Evolutionary conservation across 805 yeast species (phyloP).

Genomic region (Lachancea thermotolerans): DNA sequence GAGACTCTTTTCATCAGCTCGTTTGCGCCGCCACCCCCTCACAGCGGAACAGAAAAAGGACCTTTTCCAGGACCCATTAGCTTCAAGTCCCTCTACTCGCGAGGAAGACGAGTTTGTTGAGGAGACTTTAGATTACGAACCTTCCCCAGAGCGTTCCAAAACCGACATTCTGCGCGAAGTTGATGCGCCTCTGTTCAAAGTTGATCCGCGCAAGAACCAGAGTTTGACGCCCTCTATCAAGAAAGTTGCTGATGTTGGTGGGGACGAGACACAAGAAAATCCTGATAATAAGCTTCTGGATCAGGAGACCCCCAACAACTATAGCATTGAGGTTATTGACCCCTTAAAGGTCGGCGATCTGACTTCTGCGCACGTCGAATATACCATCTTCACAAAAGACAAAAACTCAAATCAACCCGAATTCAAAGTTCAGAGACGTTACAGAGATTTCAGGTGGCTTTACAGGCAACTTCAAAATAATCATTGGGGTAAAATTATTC

Average conservation of each 20-base stretch:
- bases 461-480: slow-evolving; percentile 79
- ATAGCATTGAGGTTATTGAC: slow-evolving; percentile 75
- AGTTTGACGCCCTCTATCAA: slow-evolving; percentile 3
- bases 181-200: slow-evolving; percentile 21
- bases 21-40: slow-evolving; percentile 35
- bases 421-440: slow-evolving; percentile 69
- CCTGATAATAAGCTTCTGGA: background rate
- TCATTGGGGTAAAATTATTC: slow-evolving; percentile 85
- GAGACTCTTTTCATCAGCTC: slow-evolving; percentile 42
- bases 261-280: slow-evolving; percentile 1
- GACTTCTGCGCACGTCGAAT: slow-evolving; percentile 82
- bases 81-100: slow-evolving; percentile 28
- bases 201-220: slow-evolving; percentile 16
- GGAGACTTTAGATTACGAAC: slow-evolving; percentile 22
- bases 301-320: slow-evolving; percentile 18
- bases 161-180: slow-evolving; percentile 18
- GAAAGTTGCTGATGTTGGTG: slow-evolving; percentile 1
- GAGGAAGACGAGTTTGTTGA: slow-evolving; percentile 26
- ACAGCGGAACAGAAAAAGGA: slow-evolving; percentile 21
- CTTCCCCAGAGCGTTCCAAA: slow-evolving; percentile 16
- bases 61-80: slow-evolving; percentile 28
- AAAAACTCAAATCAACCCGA: slow-evolving; percentile 33
- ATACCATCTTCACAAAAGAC: slow-evolving; percentile 63
- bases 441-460: slow-evolving; percentile 90
- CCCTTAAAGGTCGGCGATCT: slow-evolving; percentile 90